phyloP scores from a whole-genome alignment of 2,329 filamentous ascomycete genomes.

The Onygenales sp. region DNA sequence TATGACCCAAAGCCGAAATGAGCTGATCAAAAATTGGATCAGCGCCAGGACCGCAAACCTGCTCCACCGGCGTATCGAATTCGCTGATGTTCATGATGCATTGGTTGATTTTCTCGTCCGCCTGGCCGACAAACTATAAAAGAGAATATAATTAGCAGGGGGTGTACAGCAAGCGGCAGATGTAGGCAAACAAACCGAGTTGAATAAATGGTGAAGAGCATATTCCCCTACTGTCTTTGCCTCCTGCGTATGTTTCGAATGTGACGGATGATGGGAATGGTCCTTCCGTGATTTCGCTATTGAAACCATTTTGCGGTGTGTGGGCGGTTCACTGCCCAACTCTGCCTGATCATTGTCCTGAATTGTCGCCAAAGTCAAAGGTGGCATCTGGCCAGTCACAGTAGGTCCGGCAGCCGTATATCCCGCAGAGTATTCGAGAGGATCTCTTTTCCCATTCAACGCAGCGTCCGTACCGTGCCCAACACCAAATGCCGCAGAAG shows the following conservation, averaged over 20 bases:
- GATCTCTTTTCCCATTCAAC: conserved; percentile 22
- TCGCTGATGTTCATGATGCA: conserved; percentile 74
- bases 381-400: conserved; percentile 18
- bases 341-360: conserved; percentile 26
- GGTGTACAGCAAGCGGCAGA: not conserved
- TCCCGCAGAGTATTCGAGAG: conserved; percentile 20
- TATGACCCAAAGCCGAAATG: conserved; percentile 85
- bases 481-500: conserved; percentile 52
- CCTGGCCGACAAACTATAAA: conserved; percentile 74
- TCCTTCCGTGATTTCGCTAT: conserved; percentile 58
- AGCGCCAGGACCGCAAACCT: conserved; percentile 80
- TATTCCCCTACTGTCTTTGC: conserved; percentile 95
- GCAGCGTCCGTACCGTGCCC: conserved; percentile 41
- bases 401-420: conserved; percentile 33
- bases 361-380: conserved; percentile 26
- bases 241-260: conserved; percentile 63
- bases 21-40: conserved; percentile 89
- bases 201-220: conserved; percentile 92
- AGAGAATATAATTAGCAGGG: conserved; percentile 25
- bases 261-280: conserved; percentile 64
- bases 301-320: conserved; percentile 42
- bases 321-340: conserved; percentile 17
- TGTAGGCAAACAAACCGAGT: conserved; percentile 53
- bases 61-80: conserved; percentile 74
- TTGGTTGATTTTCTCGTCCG: conserved; percentile 90